Conservation (phyloP, 2,329 filamentous ascomycete genomes). For the Zasmidium angulare region DNA sequence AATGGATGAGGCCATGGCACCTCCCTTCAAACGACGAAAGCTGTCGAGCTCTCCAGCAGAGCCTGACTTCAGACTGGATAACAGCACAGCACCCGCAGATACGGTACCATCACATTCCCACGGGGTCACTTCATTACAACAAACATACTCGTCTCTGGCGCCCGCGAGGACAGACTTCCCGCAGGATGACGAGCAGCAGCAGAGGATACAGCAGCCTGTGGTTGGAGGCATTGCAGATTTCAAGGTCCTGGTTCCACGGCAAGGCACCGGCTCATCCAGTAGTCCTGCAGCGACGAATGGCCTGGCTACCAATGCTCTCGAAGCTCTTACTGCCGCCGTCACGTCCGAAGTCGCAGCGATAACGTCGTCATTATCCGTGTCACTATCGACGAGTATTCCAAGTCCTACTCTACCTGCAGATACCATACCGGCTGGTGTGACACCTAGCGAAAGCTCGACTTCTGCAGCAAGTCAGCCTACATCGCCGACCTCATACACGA, state of each 20-base stretch:
- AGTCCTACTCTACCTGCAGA: background rate
- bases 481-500: background rate
- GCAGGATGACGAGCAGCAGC: background rate
- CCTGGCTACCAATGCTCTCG: background rate
- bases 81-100: constrained; percentile 15
- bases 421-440: background rate
- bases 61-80: constrained; percentile 8
- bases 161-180: background rate
- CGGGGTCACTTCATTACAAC: constrained; percentile 15
- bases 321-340: background rate
- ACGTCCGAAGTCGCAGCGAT: background rate
- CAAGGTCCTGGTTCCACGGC: constrained; percentile 21
- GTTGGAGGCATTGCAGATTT: constrained; percentile 22
- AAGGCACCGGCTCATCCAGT: constrained; percentile 17
- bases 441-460: background rate
- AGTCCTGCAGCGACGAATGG: background rate
- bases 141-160: constrained; percentile 7
- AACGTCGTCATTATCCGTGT: background rate
- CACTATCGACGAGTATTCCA: background rate
- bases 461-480: background rate
- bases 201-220: constrained; percentile 13
- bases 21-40: constrained; percentile 30
- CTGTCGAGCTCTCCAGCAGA: constrained; percentile 16
- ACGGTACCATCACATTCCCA: constrained; percentile 13
- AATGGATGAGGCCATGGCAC: constrained; percentile 31